Percentiles rank a stretch among this genome's conserved stretches.
Conservation (phyloP, 2,329 filamentous ascomycete species). For the Teratosphaeria pseudoeucalypti region DNA sequence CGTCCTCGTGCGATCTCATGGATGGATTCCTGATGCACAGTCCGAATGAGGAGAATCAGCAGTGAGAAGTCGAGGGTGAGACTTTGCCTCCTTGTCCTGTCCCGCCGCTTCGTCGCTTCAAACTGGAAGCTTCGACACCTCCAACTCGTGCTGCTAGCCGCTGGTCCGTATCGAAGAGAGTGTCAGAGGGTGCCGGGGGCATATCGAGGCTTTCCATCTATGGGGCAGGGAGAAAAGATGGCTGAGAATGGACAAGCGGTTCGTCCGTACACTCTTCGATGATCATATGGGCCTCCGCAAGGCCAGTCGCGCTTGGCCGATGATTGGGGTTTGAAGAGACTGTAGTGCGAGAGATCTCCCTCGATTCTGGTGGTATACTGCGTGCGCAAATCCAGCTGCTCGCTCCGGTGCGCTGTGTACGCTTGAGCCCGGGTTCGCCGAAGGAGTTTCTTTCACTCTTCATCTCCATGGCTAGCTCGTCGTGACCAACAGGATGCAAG, state of each 20-base stretch:
- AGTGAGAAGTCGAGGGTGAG: too few species aligned
- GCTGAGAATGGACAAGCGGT: conserved; percentile 60
- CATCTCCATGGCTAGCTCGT: conserved; percentile 56
- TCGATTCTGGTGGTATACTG: conserved; percentile 57
- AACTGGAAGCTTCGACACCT: conserved; percentile 75
- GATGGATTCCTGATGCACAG: too few species aligned
- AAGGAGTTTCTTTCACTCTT: conserved; percentile 35
- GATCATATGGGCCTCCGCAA: conserved; percentile 57
- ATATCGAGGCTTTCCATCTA: conserved; percentile 73
- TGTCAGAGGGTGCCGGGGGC: conserved; percentile 57
- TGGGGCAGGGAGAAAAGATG: conserved; percentile 64
- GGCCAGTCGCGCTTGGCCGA: conserved; percentile 56
- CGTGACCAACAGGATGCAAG: conserved; percentile 64
- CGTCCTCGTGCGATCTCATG: conserved; percentile 74
- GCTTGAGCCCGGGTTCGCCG: conserved; percentile 51
- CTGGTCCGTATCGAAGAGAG: conserved; percentile 60
- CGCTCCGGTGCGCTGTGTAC: conserved; percentile 64
- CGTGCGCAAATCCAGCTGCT: conserved; percentile 80
- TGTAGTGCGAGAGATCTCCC: conserved; percentile 58
- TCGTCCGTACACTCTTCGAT: conserved; percentile 63
- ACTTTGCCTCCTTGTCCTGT: too few species aligned
- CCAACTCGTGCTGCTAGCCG: conserved; percentile 65
- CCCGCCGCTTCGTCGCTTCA: conserved; percentile 39
- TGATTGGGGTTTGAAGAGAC: conserved; percentile 66
- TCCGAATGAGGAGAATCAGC: too few species aligned